These are phyloP conservation scores for Quercus berberidifolia DNA, from an alignment of 306 rosid genomes.

Conservation along the genomic window DNA sequence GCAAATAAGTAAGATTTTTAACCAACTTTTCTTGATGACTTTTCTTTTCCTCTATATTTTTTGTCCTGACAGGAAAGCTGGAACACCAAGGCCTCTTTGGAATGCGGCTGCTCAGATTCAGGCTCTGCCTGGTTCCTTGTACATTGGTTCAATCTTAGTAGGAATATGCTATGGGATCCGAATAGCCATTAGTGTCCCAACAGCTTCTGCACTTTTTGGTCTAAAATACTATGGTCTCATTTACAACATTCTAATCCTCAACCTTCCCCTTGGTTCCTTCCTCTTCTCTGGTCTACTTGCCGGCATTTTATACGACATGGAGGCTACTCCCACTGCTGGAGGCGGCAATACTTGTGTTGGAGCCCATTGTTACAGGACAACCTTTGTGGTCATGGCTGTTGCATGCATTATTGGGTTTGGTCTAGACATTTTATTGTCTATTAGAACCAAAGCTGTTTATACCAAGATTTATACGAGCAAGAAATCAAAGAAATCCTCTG, in stretches of 20 bases:
- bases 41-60: background rate
- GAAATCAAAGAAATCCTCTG: conserved; percentile 37
- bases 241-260: conserved; percentile 82
- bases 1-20: background rate
- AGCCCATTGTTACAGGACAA: conserved; percentile 73
- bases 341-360: conserved; percentile 94
- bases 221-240: conserved; percentile 73
- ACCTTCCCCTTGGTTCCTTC: conserved; percentile 90
- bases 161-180: conserved; percentile 85
- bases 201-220: conserved; percentile 84
- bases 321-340: conserved; percentile 58
- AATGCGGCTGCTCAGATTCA: conserved; percentile 70
- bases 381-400: conserved; percentile 65
- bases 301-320: conserved; percentile 73
- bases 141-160: conserved; percentile 66
- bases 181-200: conserved; percentile 70
- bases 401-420: conserved; percentile 74
- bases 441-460: conserved; percentile 65
- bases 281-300: conserved; percentile 91
- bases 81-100: conserved; percentile 74
- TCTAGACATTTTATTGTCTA: conserved; percentile 56
- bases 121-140: conserved; percentile 79
- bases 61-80: conserved; percentile 43
- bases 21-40: background rate
- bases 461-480: conserved; percentile 51